Evolutionary conservation across 179 eudicot species (phyloP), one percentile per base, ranked within the genome.

Genomic region (Pouteria campechiana): DNA sequence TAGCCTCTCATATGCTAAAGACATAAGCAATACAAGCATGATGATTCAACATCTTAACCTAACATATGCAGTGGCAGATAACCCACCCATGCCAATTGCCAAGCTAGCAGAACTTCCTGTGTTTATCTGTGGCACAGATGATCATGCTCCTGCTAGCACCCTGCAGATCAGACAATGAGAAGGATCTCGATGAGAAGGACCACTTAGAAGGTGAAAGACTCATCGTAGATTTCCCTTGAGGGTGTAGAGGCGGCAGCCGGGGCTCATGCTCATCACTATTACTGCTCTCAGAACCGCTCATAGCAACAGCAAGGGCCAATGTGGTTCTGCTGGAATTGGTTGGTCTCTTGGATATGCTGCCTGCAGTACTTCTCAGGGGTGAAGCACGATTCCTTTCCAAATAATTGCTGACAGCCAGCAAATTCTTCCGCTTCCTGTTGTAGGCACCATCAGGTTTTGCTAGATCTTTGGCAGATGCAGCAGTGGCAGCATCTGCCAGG

Each of bases 391-490:
- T 58, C 63, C 68, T 76, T 49, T 61, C 67, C 51, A 41, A 61
- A 22, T 53, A 49, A 34, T 29, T 49, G 46, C 50, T 55, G 18
- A 67, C 58, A 5, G 83, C 78, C 40, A 86, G 67, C 25, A 79
- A 52, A 52, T 70, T 76, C 55, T 72, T 86, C 27, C 89, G 80
- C 58, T 79, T 82, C 50, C 93, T 64, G 11, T 66, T 68, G 54
- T 79, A 76, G 2, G 93, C 71, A 52, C 74, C 69, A 38, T 82
- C 96, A 4, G 82, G 82, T 58, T 86, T 86, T 4, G 64, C 69
- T 34, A 86, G 69, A 29, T 86, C 90, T 50, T 79, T 68, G 35
- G 76, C 52, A 10, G 83, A 67, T 3, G 83, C 46, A 17, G 64
- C 58, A 15, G 76, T 50, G 45, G 37, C 56, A 0, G 75, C 76